Evolutionary conservation across 164 flowering plant genomes (phyloP), one percentile per base, ranked within the genome.

Genomic region (Vitis cinerea): DNA sequence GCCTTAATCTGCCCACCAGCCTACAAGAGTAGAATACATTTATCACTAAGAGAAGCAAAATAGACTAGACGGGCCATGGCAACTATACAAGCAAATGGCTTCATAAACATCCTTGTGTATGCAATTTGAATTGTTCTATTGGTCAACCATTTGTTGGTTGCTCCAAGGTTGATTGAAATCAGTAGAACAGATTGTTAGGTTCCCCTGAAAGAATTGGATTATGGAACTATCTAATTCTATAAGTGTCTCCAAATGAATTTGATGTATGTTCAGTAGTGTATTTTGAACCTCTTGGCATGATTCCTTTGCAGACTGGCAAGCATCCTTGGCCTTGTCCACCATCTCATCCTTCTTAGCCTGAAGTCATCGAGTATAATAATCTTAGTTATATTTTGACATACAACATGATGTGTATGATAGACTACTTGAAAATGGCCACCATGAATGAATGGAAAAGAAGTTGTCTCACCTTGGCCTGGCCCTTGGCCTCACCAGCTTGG

Each of bases 401-500:
- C 16, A n/a, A 56, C 8, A 56, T 5, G 9, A 12, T 14, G 13
- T 23, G 61, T 14, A 9, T 23, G 37, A 10, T 4, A 19, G 11
- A 51, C 27, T 23, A 23, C 1, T 23, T 23, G 27, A 23, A 23
- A 23, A 23, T 23, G 27, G 27, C 27, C 27, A 23, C 27, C 27
- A 17, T 12, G 29, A 1, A 10, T 29, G 3, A 2, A 15, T 27
- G 12, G 27, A 29, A 65, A 19, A 31, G 31, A 29, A 51, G 19
- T n/a, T 4, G 9, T 8, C 29, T 14, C 12, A 65, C 56, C 56
- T 51, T 57, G 14, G 67, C 58, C 2, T 65, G 67, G 67, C 67
- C 67, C 51, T 65, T 65, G 47, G 67, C 19, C 23, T 65, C 67
- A 27, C 67, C 67, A 52, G 58, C 59, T 52, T 65, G 37, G 67